These are phyloP conservation scores for Dipteronia sinensis DNA, from an alignment of 345 rosid species.

Conservation along the genomic window DNA sequence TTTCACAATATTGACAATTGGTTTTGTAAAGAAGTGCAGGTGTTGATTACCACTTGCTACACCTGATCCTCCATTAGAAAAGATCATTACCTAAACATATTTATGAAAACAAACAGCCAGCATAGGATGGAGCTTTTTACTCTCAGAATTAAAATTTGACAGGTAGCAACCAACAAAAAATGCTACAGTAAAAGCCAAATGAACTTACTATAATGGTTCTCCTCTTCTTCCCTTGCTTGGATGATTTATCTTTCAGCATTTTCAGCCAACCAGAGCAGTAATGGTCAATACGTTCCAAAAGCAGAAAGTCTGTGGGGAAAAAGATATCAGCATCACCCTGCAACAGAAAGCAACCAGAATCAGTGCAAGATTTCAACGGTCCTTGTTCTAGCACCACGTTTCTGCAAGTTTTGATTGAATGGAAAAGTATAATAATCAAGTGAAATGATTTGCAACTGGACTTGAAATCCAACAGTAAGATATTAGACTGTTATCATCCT, in stretches of 20 bases:
- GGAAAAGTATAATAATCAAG: neutral
- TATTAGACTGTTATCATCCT: neutral
- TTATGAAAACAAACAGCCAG: neutral
- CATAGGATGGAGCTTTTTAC: neutral
- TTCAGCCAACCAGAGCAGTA: slow-evolving; percentile 85
- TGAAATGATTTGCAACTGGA: slow-evolving; percentile 7
- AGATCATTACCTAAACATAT: neutral
- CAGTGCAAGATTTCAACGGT: neutral
- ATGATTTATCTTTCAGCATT: slow-evolving; percentile 46
- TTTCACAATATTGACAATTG: neutral
- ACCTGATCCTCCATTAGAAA: neutral
- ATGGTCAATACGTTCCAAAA: slow-evolving; percentile 89
- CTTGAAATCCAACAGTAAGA: neutral
- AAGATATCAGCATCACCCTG: slow-evolving; percentile 99
- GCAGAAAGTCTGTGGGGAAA: slow-evolving; percentile 92
- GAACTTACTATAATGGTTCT: slow-evolving; percentile 80
- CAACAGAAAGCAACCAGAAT: slow-evolving; percentile 21
- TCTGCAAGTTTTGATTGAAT: neutral
- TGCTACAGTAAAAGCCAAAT: slow-evolving; percentile 9
- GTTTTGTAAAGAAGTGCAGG: neutral
- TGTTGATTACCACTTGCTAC: neutral
- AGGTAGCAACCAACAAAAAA: slow-evolving; percentile 10
- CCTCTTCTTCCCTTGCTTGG: slow-evolving; percentile 75
- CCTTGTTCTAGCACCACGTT: neutral
- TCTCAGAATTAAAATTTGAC: neutral